A percentile compares a stretch with the other conserved stretches of the same genome.
Evolutionary conservation across 257 asterid genomes (phyloP).

Genomic region (Solanum virginianum): DNA sequence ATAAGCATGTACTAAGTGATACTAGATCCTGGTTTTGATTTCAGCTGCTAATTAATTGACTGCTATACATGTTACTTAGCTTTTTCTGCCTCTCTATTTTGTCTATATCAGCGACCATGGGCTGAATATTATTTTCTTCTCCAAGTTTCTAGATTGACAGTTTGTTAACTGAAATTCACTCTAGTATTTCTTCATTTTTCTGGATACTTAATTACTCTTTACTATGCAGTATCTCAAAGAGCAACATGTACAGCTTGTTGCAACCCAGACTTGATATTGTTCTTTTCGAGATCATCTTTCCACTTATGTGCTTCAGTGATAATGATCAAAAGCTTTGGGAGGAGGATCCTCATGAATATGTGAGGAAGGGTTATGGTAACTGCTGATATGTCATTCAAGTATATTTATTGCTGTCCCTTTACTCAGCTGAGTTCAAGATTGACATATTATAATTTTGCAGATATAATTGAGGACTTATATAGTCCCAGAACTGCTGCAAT

Average conservation of each 20-base stretch:
- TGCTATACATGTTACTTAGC: not conserved
- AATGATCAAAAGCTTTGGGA: slow-evolving; percentile 95
- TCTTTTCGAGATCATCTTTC: slow-evolving; percentile 88
- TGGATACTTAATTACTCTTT: slow-evolving; percentile 7
- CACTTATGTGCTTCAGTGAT: slow-evolving; percentile 95
- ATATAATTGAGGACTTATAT: slow-evolving; percentile 91
- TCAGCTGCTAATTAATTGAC: not conserved
- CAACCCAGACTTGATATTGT: slow-evolving; percentile 77
- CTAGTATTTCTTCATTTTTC: not conserved
- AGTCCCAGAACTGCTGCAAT: slow-evolving; percentile 98
- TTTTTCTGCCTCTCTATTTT: not conserved
- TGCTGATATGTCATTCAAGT: slow-evolving; percentile 6
- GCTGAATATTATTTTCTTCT: not conserved
- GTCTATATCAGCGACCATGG: not conserved
- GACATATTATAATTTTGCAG: slow-evolving; percentile 22
- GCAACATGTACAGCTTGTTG: slow-evolving; percentile 71
- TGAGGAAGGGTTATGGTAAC: slow-evolving; percentile 97
- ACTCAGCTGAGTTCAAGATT: not conserved
- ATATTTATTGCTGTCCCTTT: not conserved
- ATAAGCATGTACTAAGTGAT: not conserved
- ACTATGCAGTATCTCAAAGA: slow-evolving; percentile 77
- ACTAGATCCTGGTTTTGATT: not conserved
- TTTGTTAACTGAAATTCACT: not conserved
- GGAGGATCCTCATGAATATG: slow-evolving; percentile 98
- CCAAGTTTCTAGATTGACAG: not conserved